Conservation (phyloP, 768 basidiomycete species). For the Heimioporus sp. region DNA sequence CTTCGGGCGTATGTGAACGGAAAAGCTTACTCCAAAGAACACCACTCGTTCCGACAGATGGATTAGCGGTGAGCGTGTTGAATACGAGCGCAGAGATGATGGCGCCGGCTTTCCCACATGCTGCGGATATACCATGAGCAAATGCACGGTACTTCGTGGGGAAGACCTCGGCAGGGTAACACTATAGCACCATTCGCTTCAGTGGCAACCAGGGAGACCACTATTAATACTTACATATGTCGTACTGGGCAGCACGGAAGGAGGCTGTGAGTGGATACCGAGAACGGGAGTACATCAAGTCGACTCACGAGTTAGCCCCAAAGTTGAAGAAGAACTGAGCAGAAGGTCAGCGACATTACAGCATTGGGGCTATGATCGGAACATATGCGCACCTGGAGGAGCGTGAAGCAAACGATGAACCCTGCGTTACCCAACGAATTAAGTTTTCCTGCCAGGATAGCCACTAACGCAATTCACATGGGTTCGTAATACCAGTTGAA, state of each 20-base stretch:
- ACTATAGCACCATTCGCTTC: constrained; percentile 32
- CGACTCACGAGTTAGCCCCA: constrained; percentile 62
- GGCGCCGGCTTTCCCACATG: constrained; percentile 71
- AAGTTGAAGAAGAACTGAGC: constrained; percentile 78
- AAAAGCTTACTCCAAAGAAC: constrained; percentile 67
- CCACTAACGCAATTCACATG: constrained; percentile 40
- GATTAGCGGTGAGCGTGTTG: constrained; percentile 50
- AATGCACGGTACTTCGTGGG: constrained; percentile 72
- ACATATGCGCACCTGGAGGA: constrained; percentile 50
- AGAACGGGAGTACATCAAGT: not conserved
- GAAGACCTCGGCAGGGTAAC: constrained; percentile 78
- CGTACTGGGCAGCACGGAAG: constrained; percentile 34
- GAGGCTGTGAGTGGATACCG: not conserved
- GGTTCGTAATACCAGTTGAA: not conserved
- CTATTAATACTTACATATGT: constrained; percentile 41
- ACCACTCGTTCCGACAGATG: constrained; percentile 57
- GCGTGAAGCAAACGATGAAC: constrained; percentile 71
- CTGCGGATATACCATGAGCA: constrained; percentile 76
- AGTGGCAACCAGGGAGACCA: not conserved
- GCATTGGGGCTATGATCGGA: not conserved
- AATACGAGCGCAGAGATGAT: constrained; percentile 76
- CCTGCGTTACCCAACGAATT: constrained; percentile 48
- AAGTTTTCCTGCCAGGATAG: constrained; percentile 67
- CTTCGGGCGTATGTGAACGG: not conserved
- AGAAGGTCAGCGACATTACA: not conserved